Conservation (phyloP, 805 yeast species). For the Saturnispora mendoncae region DNA sequence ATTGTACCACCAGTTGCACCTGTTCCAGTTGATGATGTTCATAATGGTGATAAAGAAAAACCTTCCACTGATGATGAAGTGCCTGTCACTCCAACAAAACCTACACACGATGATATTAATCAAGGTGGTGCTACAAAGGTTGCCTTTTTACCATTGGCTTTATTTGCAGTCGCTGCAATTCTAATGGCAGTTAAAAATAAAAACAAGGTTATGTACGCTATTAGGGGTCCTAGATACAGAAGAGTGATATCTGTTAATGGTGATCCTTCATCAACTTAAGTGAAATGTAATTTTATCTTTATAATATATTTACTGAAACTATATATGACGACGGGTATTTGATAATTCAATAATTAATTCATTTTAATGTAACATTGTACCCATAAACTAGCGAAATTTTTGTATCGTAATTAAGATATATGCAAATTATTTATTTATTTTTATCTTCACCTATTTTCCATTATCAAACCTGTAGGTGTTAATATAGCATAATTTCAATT, state of each 20-base stretch:
- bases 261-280: background rate
- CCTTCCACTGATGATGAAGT: background rate
- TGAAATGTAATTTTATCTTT: too few relatives aligned
- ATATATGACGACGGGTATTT: too few relatives aligned
- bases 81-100: background rate
- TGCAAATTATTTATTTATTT: too few relatives aligned
- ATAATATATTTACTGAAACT: too few relatives aligned
- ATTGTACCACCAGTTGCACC: background rate
- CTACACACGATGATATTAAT: background rate
- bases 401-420: too few relatives aligned
- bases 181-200: conserved; percentile 14
- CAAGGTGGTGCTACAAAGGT: conserved; percentile 5
- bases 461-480: too few relatives aligned
- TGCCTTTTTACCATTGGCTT: conserved; percentile 3
- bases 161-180: background rate
- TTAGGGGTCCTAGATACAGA: conserved; percentile 27
- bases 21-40: background rate
- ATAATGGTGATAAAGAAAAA: too few relatives aligned
- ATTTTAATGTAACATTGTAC: too few relatives aligned
- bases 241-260: conserved; percentile 12
- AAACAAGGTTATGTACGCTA: conserved; percentile 16
- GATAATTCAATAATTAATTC: too few relatives aligned
- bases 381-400: too few relatives aligned
- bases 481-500: too few relatives aligned
- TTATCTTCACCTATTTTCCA: too few relatives aligned